These are phyloP conservation scores for Backusella morwellensis DNA, from an alignment of 192 early-diverging fungal species.

Conservation along the genomic window DNA sequence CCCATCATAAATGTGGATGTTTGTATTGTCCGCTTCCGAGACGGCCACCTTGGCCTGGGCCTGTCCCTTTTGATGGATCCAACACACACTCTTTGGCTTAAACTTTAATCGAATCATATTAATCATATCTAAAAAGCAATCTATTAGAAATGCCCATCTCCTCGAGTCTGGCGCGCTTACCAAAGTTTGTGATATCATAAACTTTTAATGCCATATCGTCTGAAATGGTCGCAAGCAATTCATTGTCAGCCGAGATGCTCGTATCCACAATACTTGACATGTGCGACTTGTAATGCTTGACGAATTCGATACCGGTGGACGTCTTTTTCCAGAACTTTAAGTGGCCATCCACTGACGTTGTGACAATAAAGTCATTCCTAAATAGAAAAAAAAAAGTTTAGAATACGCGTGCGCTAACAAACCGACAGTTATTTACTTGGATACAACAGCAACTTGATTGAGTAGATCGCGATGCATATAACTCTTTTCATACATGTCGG, in stretches of 20 bases:
- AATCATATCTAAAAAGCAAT: slow-evolving; percentile 81
- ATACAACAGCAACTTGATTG: slow-evolving; percentile 67
- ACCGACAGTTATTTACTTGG: slow-evolving; percentile 44
- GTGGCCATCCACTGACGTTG: slow-evolving; percentile 93
- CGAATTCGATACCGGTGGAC: slow-evolving; percentile 91
- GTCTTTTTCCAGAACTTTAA: slow-evolving; percentile 99
- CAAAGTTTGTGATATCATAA: slow-evolving; percentile 96
- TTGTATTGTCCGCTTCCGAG: slow-evolving; percentile 70
- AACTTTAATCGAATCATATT: slow-evolving; percentile 85
- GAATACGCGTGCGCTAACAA: not conserved
- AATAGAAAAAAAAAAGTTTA: not conserved
- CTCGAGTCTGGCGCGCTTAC: slow-evolving; percentile 32
- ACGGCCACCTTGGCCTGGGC: slow-evolving; percentile 81
- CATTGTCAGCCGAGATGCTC: slow-evolving; percentile 69
- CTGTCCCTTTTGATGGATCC: slow-evolving; percentile 83
- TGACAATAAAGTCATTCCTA: slow-evolving; percentile 91
- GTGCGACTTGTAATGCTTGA: slow-evolving; percentile 95
- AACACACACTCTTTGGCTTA: slow-evolving; percentile 76
- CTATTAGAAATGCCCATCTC: not conserved
- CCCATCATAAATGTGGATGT: slow-evolving; percentile 84
- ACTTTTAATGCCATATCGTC: slow-evolving; percentile 88
- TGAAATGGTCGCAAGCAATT: slow-evolving; percentile 77
- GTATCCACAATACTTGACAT: slow-evolving; percentile 57
- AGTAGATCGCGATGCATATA: slow-evolving; percentile 96
- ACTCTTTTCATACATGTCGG: slow-evolving; percentile 90